Percentiles rank a stretch among this genome's conserved stretches.
Conservation (phyloP, 2,329 filamentous ascomycete genomes). For the Curvularia sp. region DNA sequence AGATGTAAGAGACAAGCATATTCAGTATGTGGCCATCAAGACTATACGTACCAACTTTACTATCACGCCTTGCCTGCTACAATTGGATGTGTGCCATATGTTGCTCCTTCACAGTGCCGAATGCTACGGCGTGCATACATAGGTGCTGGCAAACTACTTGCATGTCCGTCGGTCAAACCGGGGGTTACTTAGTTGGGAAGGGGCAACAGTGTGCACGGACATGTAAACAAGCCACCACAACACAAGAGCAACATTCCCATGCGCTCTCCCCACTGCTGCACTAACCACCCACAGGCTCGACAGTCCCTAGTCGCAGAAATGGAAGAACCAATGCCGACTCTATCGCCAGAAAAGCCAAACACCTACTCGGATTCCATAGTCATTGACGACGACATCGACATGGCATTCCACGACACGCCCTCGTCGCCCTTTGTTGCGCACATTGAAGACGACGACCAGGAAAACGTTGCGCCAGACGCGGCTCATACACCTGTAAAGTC, state of each 20-base stretch:
- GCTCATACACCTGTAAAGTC: slow-evolving; percentile 36
- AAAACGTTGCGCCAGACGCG: slow-evolving; percentile 44
- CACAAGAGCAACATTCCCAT: slow-evolving; percentile 10
- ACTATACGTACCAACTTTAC: not conserved
- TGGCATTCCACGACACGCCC: slow-evolving; percentile 52
- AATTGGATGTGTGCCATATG: no score
- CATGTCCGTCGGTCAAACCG: slow-evolving; percentile 15
- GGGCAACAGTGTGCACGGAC: slow-evolving; percentile 20
- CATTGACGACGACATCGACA: slow-evolving; percentile 45
- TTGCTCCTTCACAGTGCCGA: not conserved
- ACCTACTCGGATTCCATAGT: slow-evolving; percentile 28
- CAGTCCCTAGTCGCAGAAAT: slow-evolving; percentile 27
- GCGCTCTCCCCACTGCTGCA: slow-evolving; percentile 22
- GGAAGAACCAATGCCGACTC: slow-evolving; percentile 42
- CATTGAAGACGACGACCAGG: slow-evolving; percentile 51
- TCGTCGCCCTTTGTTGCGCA: slow-evolving; percentile 60
- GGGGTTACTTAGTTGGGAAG: slow-evolving; percentile 19
- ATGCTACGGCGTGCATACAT: not conserved
- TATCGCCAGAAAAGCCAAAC: slow-evolving; percentile 44
- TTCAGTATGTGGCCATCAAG: not conserved
- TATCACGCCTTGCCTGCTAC: not conserved
- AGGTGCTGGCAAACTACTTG: not conserved
- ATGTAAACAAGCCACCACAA: slow-evolving; percentile 26
- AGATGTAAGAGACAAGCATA: not conserved
- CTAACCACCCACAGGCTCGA: slow-evolving; percentile 23